A percentile compares a stretch with the other conserved stretches of the same genome.
phyloP scores from a whole-genome alignment of 148 eudicot species.

The Arbutus unedo region DNA sequence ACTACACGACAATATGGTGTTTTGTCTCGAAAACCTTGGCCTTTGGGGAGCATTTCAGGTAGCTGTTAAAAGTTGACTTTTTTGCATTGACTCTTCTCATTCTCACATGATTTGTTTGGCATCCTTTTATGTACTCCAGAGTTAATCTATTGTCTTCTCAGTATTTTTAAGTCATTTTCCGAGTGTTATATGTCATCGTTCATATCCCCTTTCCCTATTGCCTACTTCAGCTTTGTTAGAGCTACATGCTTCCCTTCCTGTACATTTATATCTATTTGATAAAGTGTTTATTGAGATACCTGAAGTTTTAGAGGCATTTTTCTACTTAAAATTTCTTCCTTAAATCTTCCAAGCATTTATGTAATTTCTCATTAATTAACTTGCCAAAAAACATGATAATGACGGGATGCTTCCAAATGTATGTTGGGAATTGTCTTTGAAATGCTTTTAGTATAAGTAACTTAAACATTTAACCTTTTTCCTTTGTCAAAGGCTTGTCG shows the following conservation, averaged over 20 bases:
- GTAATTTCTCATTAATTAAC: not conserved
- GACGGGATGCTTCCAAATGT: not conserved
- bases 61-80: conserved; percentile 15
- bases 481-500: conserved; percentile 58
- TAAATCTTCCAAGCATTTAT: not conserved
- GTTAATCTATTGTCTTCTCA: not conserved
- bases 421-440: not conserved
- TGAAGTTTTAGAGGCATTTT: not conserved
- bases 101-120: not conserved
- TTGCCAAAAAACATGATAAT: not conserved
- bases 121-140: not conserved
- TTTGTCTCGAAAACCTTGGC: conserved; percentile 74
- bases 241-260: not conserved
- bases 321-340: not conserved
- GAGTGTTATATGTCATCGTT: not conserved
- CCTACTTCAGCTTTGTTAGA: not conserved
- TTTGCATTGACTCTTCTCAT: conserved; percentile 1
- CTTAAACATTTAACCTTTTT: conserved; percentile 14
- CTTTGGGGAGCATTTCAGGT: conserved; percentile 83
- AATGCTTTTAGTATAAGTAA: not conserved
- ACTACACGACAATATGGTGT: conserved; percentile 51
- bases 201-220: not conserved
- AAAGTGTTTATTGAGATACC: not conserved
- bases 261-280: conserved; percentile 2
- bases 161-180: not conserved